Evolutionary conservation across 2,329 filamentous ascomycete genomes (phyloP).

Genomic region (Microsporum ferrugineum): DNA sequence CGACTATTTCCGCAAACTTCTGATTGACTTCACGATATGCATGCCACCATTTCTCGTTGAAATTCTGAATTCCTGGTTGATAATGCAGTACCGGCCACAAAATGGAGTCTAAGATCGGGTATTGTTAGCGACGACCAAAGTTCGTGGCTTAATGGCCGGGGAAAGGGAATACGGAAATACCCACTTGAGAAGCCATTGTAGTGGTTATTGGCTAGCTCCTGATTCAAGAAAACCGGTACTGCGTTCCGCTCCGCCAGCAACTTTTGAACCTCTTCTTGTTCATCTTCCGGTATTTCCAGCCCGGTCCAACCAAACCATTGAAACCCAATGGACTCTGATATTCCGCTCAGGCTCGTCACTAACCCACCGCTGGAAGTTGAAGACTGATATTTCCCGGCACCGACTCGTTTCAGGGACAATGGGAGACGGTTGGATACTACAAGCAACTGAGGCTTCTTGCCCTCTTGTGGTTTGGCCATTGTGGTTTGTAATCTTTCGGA

Average conservation of each 20-base stretch:
- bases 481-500: neutral
- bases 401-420: conserved; percentile 77
- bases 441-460: conserved; percentile 27
- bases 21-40: conserved; percentile 91
- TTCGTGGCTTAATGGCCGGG: too few relatives aligned
- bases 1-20: conserved; percentile 77
- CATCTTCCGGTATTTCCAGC: conserved; percentile 68
- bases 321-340: conserved; percentile 80
- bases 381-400: conserved; percentile 73
- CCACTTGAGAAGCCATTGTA: conserved; percentile 94
- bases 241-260: conserved; percentile 70
- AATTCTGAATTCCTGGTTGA: conserved; percentile 85
- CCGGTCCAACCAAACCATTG: conserved; percentile 97
- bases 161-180: conserved; percentile 19
- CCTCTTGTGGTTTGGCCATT: neutral
- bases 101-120: conserved; percentile 57
- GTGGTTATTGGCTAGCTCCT: conserved; percentile 77
- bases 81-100: conserved; percentile 97
- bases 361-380: conserved; percentile 85
- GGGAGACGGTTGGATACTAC: conserved; percentile 86
- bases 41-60: conserved; percentile 81
- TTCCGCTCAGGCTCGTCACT: conserved; percentile 75
- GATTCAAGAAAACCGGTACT: conserved; percentile 74
- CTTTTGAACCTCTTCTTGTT: conserved; percentile 56
- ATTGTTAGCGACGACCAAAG: too few relatives aligned